phyloP scores from a whole-genome alignment of 139 green algal species.

The Chlorella sp. region DNA sequence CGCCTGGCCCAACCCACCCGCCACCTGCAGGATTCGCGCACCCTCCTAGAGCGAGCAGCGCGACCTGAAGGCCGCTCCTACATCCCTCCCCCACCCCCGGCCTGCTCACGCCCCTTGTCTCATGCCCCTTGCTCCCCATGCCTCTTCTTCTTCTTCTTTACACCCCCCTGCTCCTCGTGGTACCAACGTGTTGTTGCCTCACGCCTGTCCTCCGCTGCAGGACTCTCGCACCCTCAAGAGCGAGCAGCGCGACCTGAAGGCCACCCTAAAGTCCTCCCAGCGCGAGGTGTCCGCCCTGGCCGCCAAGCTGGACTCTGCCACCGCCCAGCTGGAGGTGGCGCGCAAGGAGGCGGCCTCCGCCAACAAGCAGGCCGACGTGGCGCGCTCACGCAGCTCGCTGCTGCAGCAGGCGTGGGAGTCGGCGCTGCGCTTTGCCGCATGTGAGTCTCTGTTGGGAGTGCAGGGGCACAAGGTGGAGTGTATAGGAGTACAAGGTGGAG shows the following conservation, averaged over 20 bases:
- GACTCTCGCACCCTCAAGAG: not conserved
- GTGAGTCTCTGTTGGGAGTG: not conserved
- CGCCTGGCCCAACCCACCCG: too few relatives aligned
- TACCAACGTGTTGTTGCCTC: not conserved
- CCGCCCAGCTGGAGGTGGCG: slow-evolving; percentile 12
- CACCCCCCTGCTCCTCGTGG: not conserved
- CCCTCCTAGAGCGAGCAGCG: too few relatives aligned
- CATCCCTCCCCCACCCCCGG: too few relatives aligned
- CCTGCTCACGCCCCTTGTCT: not conserved
- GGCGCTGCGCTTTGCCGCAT: slow-evolving; percentile 7
- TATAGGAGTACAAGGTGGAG: too few relatives aligned
- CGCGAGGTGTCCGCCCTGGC: not conserved
- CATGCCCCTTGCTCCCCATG: too few relatives aligned
- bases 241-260: slow-evolving; percentile 2
- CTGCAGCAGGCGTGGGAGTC: slow-evolving; percentile 17
- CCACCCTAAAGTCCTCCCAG: not conserved
- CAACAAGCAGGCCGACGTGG: not conserved
- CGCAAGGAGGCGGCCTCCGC: slow-evolving; percentile 15
- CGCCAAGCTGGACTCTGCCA: not conserved
- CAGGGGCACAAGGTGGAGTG: not conserved
- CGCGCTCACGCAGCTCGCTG: slow-evolving; percentile 2
- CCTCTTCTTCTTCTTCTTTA: too few relatives aligned
- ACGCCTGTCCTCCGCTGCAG: not conserved
- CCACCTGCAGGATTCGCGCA: too few relatives aligned
- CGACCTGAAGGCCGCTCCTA: too few relatives aligned